Evolutionary conservation across 2,329 filamentous ascomycete genomes (phyloP).

Genomic region (Helicocarpus griseus): DNA sequence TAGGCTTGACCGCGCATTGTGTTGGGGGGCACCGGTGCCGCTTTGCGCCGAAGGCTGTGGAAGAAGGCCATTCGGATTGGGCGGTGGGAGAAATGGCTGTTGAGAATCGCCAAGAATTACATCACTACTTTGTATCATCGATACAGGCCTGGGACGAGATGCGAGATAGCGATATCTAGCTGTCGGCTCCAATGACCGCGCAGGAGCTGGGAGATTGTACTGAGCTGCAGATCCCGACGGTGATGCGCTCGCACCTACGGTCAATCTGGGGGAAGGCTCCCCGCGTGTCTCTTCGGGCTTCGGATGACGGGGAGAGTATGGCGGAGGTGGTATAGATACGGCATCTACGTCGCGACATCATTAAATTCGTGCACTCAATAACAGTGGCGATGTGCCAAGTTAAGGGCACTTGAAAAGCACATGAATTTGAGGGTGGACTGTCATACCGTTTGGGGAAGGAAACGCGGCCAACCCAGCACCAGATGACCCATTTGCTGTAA

Average conservation of each 20-base stretch:
- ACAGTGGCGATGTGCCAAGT: background rate
- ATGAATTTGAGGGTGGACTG: slow-evolving; percentile 13
- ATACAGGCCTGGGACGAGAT: slow-evolving; percentile 7
- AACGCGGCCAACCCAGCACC: slow-evolving; percentile 20
- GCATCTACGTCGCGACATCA: background rate
- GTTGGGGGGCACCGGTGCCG: background rate
- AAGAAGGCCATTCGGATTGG: background rate
- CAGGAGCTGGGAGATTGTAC: background rate
- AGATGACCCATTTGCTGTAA: slow-evolving; percentile 18
- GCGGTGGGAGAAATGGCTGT: background rate
- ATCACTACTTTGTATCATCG: slow-evolving; percentile 7
- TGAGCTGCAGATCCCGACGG: background rate
- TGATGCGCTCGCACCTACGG: background rate
- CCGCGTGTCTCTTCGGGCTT: background rate
- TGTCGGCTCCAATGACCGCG: background rate
- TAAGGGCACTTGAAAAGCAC: too few species aligned
- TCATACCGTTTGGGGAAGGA: slow-evolving; percentile 20
- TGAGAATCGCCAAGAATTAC: background rate
- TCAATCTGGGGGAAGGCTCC: background rate
- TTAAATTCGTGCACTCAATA: background rate
- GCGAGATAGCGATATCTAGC: slow-evolving; percentile 5
- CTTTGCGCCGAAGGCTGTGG: background rate
- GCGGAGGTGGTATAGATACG: slow-evolving; percentile 10
- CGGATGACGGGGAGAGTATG: slow-evolving; percentile 10
- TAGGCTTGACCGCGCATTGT: background rate